Evolutionary conservation across 768 basidiomycete species (phyloP).

Genomic region (Tricholoma sp.): DNA sequence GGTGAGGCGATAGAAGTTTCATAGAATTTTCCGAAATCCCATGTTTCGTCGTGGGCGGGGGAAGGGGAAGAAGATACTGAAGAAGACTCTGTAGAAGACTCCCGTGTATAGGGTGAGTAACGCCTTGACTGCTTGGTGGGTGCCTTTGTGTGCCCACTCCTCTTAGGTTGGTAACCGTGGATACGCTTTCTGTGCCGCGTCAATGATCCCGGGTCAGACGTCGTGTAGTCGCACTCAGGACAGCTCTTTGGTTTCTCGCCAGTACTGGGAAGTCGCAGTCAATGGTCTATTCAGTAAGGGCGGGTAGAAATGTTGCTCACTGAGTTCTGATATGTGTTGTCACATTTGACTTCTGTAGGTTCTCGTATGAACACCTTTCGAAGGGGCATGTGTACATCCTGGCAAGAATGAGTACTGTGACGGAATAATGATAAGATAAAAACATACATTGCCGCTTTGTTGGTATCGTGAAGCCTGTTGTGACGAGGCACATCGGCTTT

Average conservation of each 20-base stretch:
- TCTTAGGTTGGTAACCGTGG: slow-evolving; percentile 20
- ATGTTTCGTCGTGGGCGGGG: background rate
- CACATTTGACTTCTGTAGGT: slow-evolving; percentile 27
- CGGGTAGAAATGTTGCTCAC: slow-evolving; percentile 13
- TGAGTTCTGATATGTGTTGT: slow-evolving; percentile 28
- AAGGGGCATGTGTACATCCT: slow-evolving; percentile 26
- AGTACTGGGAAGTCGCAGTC: slow-evolving; percentile 12
- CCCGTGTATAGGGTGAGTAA: slow-evolving; percentile 7
- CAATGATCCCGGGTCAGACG: slow-evolving; percentile 25
- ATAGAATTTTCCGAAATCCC: background rate
- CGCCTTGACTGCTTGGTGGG: slow-evolving; percentile 5
- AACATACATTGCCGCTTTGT: slow-evolving; percentile 11
- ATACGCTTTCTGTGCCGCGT: slow-evolving; percentile 26
- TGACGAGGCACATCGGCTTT: slow-evolving; percentile 18
- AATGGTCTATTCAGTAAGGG: background rate
- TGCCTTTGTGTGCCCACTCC: slow-evolving; percentile 1
- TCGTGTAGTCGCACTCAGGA: slow-evolving; percentile 21
- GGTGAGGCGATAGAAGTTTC: background rate
- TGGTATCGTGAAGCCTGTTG: slow-evolving; percentile 11
- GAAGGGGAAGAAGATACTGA: background rate
- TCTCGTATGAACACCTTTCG: slow-evolving; percentile 22
- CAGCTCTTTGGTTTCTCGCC: slow-evolving; percentile 23
- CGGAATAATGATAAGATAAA: background rate
- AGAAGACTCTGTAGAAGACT: background rate
- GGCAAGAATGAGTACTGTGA: background rate